These are phyloP conservation scores for Castanea mollissima DNA, from an alignment of 306 rosid species.

Conservation along the genomic window DNA sequence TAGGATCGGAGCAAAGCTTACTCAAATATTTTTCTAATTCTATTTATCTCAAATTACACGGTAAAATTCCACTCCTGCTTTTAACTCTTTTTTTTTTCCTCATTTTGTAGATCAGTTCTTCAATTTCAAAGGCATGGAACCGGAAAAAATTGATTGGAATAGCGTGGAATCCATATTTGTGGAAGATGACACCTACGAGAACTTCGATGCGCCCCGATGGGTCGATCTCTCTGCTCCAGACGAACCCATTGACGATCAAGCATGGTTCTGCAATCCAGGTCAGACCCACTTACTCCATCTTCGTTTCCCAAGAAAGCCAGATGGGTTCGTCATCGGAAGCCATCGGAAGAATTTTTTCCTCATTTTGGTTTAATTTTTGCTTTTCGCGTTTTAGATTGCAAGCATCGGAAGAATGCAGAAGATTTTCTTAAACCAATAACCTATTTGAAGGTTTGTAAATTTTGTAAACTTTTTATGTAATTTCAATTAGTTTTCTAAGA, in stretches of 20 bases:
- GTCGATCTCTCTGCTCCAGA: constrained; percentile 36
- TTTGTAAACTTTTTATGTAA: neutral
- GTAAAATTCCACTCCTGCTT: neutral
- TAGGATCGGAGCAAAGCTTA: neutral
- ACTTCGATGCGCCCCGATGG: constrained; percentile 52
- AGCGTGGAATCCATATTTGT: constrained; percentile 37
- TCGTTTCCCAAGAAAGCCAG: neutral
- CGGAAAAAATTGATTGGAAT: constrained; percentile 51
- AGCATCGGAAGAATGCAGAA: constrained; percentile 38
- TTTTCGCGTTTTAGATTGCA: constrained; percentile 34
- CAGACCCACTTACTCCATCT: neutral
- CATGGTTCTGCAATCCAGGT: constrained; percentile 53
- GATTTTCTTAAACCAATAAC: constrained; percentile 31
- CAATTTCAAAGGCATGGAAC: constrained; percentile 38
- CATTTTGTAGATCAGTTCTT: constrained; percentile 9
- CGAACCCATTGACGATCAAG: constrained; percentile 33
- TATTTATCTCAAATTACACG: neutral
- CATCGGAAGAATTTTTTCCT: too few species aligned
- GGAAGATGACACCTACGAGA: constrained; percentile 40
- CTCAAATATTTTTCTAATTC: neutral
- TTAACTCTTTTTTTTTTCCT: neutral
- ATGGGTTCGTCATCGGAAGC: neutral
- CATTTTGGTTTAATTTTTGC: neutral
- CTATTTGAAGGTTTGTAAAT: constrained; percentile 31
- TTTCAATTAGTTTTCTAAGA: neutral